phyloP scores from a whole-genome alignment of 2,329 filamentous ascomycete species.

The Clarireedia paspali region DNA sequence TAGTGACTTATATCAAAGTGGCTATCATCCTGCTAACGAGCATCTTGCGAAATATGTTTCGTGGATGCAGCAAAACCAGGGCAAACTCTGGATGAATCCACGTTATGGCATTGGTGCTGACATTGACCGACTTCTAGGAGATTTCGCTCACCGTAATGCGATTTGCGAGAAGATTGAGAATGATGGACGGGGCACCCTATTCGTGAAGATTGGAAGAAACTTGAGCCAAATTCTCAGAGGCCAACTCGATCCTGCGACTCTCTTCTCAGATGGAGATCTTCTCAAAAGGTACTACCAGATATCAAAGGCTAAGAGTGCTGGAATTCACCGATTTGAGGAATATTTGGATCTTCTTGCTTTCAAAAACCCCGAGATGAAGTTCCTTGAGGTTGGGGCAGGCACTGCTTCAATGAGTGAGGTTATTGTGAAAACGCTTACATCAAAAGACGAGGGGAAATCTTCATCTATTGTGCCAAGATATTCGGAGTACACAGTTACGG shows the following conservation, averaged over 20 bases:
- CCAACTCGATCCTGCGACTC: conserved; percentile 9
- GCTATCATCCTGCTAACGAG: neutral
- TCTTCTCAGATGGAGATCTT: conserved; percentile 14
- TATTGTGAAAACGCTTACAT: conserved; percentile 1
- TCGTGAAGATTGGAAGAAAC: conserved; percentile 10
- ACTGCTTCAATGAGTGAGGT: conserved; percentile 11
- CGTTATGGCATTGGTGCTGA: neutral
- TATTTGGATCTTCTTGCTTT: conserved; percentile 10
- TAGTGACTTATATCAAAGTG: neutral
- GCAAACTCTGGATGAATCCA: neutral
- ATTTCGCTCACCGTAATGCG: neutral
- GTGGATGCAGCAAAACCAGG: neutral
- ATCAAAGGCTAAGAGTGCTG: neutral
- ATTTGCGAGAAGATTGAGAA: neutral
- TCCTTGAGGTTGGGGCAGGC: conserved; percentile 23
- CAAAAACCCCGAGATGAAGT: conserved; percentile 16
- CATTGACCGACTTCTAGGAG: neutral
- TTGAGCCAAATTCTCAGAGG: conserved; percentile 9
- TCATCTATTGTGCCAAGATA: neutral
- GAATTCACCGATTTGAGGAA: conserved; percentile 2
- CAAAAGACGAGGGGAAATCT: neutral
- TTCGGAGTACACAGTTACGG: neutral
- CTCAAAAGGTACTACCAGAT: conserved; percentile 10
- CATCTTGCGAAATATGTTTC: neutral
- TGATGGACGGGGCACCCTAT: neutral